Evolutionary conservation across 768 basidiomycete genomes (phyloP).

Genomic region (Tubosaeta sp.): DNA sequence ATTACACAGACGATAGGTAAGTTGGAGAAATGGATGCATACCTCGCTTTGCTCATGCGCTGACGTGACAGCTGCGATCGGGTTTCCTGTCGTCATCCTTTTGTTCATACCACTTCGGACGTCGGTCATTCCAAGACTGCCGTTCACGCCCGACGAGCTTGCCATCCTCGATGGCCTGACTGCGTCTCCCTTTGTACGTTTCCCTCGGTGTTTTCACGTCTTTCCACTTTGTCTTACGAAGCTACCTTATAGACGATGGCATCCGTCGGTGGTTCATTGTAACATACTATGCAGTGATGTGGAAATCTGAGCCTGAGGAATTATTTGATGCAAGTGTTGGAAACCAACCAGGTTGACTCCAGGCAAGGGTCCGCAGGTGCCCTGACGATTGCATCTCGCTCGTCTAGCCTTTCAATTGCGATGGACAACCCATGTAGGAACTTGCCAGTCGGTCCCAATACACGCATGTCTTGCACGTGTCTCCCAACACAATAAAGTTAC

Average conservation of each 20-base stretch:
- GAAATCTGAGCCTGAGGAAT: neutral
- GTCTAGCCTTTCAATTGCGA: too few relatives aligned
- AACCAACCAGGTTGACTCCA: neutral
- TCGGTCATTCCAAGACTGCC: constrained; percentile 68
- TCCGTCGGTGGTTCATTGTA: constrained; percentile 37
- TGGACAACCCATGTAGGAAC: too few relatives aligned
- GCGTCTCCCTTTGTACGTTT: constrained; percentile 79
- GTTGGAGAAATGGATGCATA: constrained; percentile 9
- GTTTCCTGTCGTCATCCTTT: constrained; percentile 84
- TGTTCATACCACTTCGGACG: constrained; percentile 74
- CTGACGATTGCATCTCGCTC: too few relatives aligned
- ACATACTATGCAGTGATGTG: neutral
- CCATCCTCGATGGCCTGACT: constrained; percentile 83
- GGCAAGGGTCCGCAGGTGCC: too few relatives aligned
- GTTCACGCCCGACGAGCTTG: constrained; percentile 74
- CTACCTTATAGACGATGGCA: constrained; percentile 36
- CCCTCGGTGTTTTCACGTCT: neutral
- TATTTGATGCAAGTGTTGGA: neutral
- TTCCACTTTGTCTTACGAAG: neutral
- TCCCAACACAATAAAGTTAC: too few relatives aligned
- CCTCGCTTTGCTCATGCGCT: neutral
- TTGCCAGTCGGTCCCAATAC: too few relatives aligned
- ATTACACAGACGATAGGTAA: constrained; percentile 86
- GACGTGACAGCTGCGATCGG: constrained; percentile 68
- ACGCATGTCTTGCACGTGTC: too few relatives aligned